Base-by-base conservation (phyloP, 306 rosid genomes). In the Dryas alaskensis region DNA sequence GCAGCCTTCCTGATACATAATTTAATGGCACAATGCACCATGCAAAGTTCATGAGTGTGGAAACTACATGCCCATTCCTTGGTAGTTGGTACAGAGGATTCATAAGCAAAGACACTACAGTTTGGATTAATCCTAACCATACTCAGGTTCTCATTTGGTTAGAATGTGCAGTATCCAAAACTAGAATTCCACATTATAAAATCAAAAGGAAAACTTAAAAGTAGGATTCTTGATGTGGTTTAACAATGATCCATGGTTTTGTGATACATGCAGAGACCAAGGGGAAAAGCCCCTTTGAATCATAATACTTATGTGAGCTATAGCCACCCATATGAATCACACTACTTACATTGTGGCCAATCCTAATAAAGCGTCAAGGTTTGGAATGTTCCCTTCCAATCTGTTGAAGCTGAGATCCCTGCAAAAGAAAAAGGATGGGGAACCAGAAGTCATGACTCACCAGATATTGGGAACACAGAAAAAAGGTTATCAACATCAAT, bases 341-440 rank as follows among this genome's bases (percentile, higher is more conserved):
- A 69, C 10, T 70, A 3, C 81, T 78, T 72, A 78, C 81, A 72
- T 44, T 37, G 77, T 78, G 67, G 44, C 16, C 60, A 78, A 25
- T 64, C 19, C 3, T 57, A 39, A 1, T 17, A 64, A 0, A 14
- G 65, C 8, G 10, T 10, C 81, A 45, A 78, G 55, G 47, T 72
- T 55, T 2, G 81, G 81, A 58, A 78, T 71, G 19, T 2, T 27
- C 1, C 77, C 81, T 64, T 37, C 11, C 73, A 78, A 47, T 63
- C 67, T 71, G 67, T 78, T 78, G 64, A 64, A 78, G 81, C 77
- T 72, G 64, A 78, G 77, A 72, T 78, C 81, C 39, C 81, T 78
- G 77, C 67, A 46, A 60, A 31, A 37, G 6, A 43, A 42, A 4
- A 12, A 37, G 6, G 37, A 6, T 11, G 19, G n/a, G 8, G 13